These are phyloP conservation scores for Wickerhamomyces chambardii DNA, from an alignment of 805 yeast genomes.

Conservation along the genomic window DNA sequence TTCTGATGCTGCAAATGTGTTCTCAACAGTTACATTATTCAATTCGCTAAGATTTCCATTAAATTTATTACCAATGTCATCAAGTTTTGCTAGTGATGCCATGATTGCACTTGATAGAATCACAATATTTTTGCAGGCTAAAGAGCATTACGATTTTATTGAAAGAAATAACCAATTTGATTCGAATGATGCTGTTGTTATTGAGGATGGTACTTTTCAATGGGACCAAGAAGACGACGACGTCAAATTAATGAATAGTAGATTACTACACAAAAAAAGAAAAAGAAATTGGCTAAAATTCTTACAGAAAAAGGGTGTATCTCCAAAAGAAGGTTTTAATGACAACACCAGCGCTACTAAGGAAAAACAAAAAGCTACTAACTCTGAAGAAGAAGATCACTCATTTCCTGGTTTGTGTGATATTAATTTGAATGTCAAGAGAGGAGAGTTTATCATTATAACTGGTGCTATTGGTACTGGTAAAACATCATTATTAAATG, in stretches of 20 bases:
- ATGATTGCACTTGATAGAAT: conserved; percentile 45
- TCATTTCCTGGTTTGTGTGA: conserved; percentile 33
- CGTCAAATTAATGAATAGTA: background rate
- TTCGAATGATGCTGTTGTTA: conserved; percentile 33
- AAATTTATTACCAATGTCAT: conserved; percentile 57
- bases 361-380: conserved; percentile 3
- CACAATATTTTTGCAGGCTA: conserved; percentile 31
- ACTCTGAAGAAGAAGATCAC: too few species aligned
- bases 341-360: background rate
- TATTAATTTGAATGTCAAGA: conserved; percentile 42
- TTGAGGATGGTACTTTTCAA: conserved; percentile 37
- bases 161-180: conserved; percentile 22
- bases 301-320: conserved; percentile 1
- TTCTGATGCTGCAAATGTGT: conserved; percentile 51
- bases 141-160: conserved; percentile 25
- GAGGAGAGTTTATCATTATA: conserved; percentile 65
- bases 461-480: conserved; percentile 84
- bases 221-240: conserved; percentile 37
- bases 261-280: background rate
- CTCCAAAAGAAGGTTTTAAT: background rate
- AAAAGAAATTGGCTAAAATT: conserved; percentile 3
- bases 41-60: conserved; percentile 52
- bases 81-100: conserved; percentile 57
- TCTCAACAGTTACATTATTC: conserved; percentile 65
- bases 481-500: conserved; percentile 62